Conservation (phyloP, 1,139 yeast species). For the Kurtzmaniella quercitrusa region DNA sequence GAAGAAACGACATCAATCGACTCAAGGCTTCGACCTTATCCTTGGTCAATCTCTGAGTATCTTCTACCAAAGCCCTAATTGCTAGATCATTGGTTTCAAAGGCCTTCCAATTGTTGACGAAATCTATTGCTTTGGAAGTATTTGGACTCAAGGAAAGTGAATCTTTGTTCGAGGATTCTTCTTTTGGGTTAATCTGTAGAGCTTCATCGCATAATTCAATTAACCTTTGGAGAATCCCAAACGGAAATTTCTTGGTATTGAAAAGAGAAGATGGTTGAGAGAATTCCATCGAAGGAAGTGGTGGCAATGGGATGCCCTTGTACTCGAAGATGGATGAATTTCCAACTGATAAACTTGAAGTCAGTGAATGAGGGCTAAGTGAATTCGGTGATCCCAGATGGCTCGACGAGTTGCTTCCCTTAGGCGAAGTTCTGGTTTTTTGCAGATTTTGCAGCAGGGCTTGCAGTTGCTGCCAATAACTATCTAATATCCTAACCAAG, state of each 20-base stretch:
- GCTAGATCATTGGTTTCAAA: conserved; percentile 65
- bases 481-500: conserved; percentile 43
- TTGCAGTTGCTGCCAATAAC: conserved; percentile 22
- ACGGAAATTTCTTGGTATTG: conserved; percentile 50
- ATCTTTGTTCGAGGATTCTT: conserved; percentile 19
- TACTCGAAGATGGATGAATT: conserved; percentile 38
- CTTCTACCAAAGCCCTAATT: conserved; percentile 56
- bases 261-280: conserved; percentile 21
- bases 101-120: conserved; percentile 49
- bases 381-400: conserved; percentile 9
- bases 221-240: conserved; percentile 60
- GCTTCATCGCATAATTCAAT: conserved; percentile 76
- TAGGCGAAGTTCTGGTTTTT: conserved; percentile 1
- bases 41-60: conserved; percentile 58
- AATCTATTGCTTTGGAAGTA: conserved; percentile 60
- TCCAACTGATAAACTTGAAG: conserved; percentile 16
- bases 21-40: conserved; percentile 73
- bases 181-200: conserved; percentile 62
- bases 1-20: conserved; percentile 70
- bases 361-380: conserved; percentile 15
- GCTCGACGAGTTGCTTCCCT: conserved; percentile 9
- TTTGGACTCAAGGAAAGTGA: conserved; percentile 56
- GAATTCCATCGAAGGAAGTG: conserved; percentile 9
- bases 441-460: conserved; percentile 9
- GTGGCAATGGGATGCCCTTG: conserved; percentile 57